Evolutionary conservation across 2,329 filamentous ascomycete species (phyloP), one percentile per base, ranked within the genome.

Genomic region (Coniochaeta sp.): DNA sequence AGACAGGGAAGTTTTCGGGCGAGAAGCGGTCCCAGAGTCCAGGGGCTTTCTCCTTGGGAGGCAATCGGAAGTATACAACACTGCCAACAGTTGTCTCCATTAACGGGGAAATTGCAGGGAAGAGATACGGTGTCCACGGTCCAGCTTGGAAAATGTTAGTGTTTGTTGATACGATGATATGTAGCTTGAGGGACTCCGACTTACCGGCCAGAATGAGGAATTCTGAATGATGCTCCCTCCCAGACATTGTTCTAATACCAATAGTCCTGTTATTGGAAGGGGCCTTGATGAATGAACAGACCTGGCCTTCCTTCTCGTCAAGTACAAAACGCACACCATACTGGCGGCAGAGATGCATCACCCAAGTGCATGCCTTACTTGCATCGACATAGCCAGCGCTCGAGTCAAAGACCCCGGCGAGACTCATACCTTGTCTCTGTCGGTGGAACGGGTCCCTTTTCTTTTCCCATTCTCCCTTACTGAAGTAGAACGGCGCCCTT

Each of bases 31-130:
- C 64, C 67, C 73, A 77, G 0, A 82, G 50, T 71, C 6, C 71
- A 61, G 2, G 63, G 65, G 1, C 44, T 22, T 50, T 50, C 7
- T 50, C 24, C 14, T 32, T 19, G 0, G 65, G 61, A 0, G 81
- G 79, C 1, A 83, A 69, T 30, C 75, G 71, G 36, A 82, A 68
- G 12, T 75, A 69, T 0, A 74, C 72, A 3, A 82, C 76, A 0
- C 73, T 75, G 0, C 79, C 79, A 0, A 74, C 77, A 0, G 80
- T 81, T 0, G 79, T 74, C 64, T 83, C 79, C n/a, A 74, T 73
- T 0, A 82, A 65, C 0, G 68, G 68, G 50, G 78, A 74, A 0
- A 78, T 65, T 9, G 72, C 65, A 0, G 77, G 75, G 1, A 80
- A 57, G 1, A 80, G 62, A 1, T 69, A 65, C 0, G 77, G 77